Conservation (phyloP, 176 grass and related monocot genomes). For the Oryza officinalis region DNA sequence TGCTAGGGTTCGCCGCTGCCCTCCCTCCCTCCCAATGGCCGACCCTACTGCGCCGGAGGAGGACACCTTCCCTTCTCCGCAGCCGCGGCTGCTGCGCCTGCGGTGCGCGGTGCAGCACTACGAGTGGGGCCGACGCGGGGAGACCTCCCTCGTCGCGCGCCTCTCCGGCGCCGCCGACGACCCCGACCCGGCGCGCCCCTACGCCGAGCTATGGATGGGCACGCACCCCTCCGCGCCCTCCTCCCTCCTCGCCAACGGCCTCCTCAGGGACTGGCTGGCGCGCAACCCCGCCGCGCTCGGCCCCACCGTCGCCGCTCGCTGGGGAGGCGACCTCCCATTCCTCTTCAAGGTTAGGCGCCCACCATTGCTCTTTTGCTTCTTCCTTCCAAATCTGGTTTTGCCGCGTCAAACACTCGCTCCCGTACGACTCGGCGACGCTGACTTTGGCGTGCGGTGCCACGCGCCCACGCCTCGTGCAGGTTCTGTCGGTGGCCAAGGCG, state of each 20-base stretch:
- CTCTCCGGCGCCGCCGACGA: conserved; percentile 22
- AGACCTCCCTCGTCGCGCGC: conserved; percentile 57
- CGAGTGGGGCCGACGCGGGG: conserved; percentile 70
- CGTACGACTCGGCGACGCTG: neutral
- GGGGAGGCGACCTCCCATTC: conserved; percentile 81
- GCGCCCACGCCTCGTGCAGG: conserved; percentile 37
- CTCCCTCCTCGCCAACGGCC: conserved; percentile 28
- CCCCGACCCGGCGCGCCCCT: conserved; percentile 47
- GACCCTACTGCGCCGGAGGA: neutral
- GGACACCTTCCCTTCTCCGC: neutral
- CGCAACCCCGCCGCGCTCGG: conserved; percentile 59
- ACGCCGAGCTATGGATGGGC: conserved; percentile 96
- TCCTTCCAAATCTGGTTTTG: conserved; percentile 9
- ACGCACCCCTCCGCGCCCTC: conserved; percentile 79
- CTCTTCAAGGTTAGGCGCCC: conserved; percentile 71
- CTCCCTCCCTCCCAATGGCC: neutral
- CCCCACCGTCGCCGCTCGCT: conserved; percentile 54
- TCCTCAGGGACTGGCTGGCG: conserved; percentile 67
- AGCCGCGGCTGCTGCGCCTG: conserved; percentile 40
- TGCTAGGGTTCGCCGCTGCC: neutral
- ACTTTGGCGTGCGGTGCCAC: neutral
- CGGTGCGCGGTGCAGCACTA: conserved; percentile 79
- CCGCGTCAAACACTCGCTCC: neutral
- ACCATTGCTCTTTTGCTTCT: neutral
- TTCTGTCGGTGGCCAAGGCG: conserved; percentile 88